Evolutionary conservation across 495 filamentous ascomycete genomes (phyloP), one percentile per base, ranked within the genome.

Genomic region (Tuber melanosporum): DNA sequence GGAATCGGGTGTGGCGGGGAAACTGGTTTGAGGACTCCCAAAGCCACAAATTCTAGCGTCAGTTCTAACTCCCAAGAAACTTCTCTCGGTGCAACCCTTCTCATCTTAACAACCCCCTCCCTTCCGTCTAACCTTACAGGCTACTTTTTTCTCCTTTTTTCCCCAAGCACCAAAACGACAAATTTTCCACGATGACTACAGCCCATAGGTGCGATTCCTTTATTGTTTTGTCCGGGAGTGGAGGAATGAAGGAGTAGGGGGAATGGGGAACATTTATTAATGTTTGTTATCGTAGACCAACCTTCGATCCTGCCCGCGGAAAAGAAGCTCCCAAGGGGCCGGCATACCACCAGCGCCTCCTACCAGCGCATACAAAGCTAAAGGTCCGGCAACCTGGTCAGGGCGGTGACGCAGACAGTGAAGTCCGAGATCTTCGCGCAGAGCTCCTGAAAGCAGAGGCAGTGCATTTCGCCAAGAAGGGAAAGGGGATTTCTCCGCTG

Each of bases 281-380:
- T 76, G 22, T 44, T 73, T 41, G 39, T 77, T 46, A 49, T 47
- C 92, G 95, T 82, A 90, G 94, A 84, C 94, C 94, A 77, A 98
- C 94, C 0, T 98, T 98, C 81, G 94, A 98, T 84, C 94, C 94
- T 76, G 94, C 95, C 62, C 91, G 91, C 83, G 95, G 96, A 80
- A 97, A 97, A 89, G 95, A 99, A 84, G 93, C 94, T 83, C 92
- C 92, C 74, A 91, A 94, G 80, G 95, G 95, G 22, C 92, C 93
- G 57, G 95, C 95, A 76, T 98, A 98, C 86, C 95, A 99, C 84
- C 95, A 98, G 87, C 91, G 95, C 73, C 91, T 98, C 17, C 91
- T 97, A 3, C 96, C 95, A 7, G 95, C 95, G 15, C 91, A 98
- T 83, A 98, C 91, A 47, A 90, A 92, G 81, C 89, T 99, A 81